Base-by-base conservation (phyloP, 257 asterid genomes). In the Gentiana dahurica region DNA sequence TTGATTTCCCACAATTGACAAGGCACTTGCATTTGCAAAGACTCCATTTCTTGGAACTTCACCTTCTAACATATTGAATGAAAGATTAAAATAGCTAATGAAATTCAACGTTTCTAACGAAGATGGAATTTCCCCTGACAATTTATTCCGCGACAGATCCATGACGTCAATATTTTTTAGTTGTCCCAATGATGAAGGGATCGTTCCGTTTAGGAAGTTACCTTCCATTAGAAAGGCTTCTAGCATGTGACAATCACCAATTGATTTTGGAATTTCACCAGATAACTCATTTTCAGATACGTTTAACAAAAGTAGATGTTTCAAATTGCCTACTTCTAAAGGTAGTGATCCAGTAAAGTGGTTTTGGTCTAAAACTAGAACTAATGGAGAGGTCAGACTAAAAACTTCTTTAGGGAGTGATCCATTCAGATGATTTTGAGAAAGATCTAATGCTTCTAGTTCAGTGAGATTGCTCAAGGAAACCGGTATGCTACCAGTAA, bases 61-160 rank as follows among this genome's bases (percentile, higher is more conserved):
- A 12, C 78, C 78, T 32, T 68, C 75, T 3, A 73, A 54, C 59
- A 39, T 53, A 49, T 68, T 73, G 62, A 60, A 61, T 46, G 78
- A 73, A 49, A 73, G 68, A 46, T 69, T 69, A 10, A 69, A 66
- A 34, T 3, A 8, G 34, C n/a, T 64, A 24, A 69, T 45, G 50
- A 24, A 24, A 24, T 24, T 24, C 24, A 24, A 24, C 24, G 24
- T 24, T 24, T 24, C 24, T 24, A 24, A 24, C 24, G 24, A 24
- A 24, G 24, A 24, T 24, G 24, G 24, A 24, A 24, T 24, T 24
- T 24, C 1, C 24, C 24, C 24, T 15, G 24, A 24, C 24, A 24
- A 24, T 24, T 24, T 24, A 24, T 24, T 24, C 24, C 24, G 1
- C 1, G 24, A 24, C 24, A 0, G 24, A 24, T 24, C 24, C 24